These are phyloP conservation scores for Cercophora samala DNA, from an alignment of 495 filamentous ascomycete species.

Conservation along the genomic window DNA sequence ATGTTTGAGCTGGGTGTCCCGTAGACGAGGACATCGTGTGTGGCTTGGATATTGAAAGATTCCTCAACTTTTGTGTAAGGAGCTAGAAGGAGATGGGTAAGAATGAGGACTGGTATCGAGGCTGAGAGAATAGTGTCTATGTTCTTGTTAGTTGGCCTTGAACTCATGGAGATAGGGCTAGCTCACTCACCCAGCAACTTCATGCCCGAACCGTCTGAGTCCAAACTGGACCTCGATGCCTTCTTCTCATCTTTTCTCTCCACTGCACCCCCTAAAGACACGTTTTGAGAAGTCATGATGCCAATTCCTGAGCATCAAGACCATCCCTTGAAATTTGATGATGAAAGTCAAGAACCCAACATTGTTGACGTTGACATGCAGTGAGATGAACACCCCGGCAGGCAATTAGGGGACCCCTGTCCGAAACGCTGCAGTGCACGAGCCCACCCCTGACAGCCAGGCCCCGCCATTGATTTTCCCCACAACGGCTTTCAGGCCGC, in stretches of 20 bases:
- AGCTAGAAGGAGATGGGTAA: constrained; percentile 71
- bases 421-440: not conserved
- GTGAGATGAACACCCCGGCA: not conserved
- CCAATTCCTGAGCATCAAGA: not conserved
- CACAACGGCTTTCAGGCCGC: constrained; percentile 13
- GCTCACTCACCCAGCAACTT: not conserved
- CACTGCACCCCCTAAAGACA: not conserved
- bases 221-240: not conserved
- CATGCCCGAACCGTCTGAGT: not conserved
- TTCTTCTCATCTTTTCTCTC: not conserved
- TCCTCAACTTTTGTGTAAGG: constrained; percentile 99
- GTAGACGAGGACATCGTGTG: constrained; percentile 82
- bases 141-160: not conserved
- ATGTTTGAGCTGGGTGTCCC: constrained; percentile 63
- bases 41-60: constrained; percentile 95
- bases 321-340: not conserved
- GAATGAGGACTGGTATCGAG: constrained; percentile 62
- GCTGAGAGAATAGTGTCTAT: constrained; percentile 53
- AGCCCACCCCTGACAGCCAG: constrained; percentile 6
- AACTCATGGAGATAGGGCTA: not conserved
- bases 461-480: constrained; percentile 14
- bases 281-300: not conserved
- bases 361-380: not conserved
- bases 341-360: not conserved
- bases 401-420: constrained; percentile 10